Evolutionary conservation across 768 basidiomycete species (phyloP).

Genomic region (Rhodocollybia butyracea): DNA sequence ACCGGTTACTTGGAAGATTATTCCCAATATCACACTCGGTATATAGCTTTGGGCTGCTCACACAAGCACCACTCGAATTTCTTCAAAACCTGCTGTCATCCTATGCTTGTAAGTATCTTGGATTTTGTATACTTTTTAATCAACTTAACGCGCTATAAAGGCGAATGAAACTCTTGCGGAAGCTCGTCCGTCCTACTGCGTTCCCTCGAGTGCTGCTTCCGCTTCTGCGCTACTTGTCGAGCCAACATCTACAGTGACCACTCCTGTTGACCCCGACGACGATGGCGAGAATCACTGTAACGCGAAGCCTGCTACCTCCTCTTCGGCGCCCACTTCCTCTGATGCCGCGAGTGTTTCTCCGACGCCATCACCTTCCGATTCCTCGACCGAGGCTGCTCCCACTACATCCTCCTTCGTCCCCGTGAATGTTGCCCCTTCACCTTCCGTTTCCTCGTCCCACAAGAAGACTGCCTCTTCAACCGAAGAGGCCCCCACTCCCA

Average conservation of each 20-base stretch:
- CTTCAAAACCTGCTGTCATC: slow-evolving; percentile 72
- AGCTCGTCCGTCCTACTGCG: slow-evolving; percentile 51
- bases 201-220: slow-evolving; percentile 32
- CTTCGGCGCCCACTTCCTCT: slow-evolving; percentile 14
- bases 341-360: slow-evolving; percentile 10
- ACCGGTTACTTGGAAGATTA: slow-evolving; percentile 51
- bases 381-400: slow-evolving; percentile 12
- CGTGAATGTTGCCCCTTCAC: slow-evolving; percentile 5
- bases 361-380: slow-evolving; percentile 10
- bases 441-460: slow-evolving; percentile 4
- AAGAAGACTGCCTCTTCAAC: neutral
- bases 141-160: slow-evolving; percentile 24
- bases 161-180: slow-evolving; percentile 44
- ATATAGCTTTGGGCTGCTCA: slow-evolving; percentile 52
- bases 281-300: slow-evolving; percentile 13
- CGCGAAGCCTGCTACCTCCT: slow-evolving; percentile 14
- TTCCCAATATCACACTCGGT: slow-evolving; percentile 55
- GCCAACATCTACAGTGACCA: slow-evolving; percentile 23
- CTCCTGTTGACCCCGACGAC: slow-evolving; percentile 24
- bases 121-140: neutral
- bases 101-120: slow-evolving; percentile 48
- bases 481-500: neutral
- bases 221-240: slow-evolving; percentile 20
- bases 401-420: slow-evolving; percentile 15
- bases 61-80: slow-evolving; percentile 44